Conservation (phyloP, 768 basidiomycete species). For the Pleurotus tuber-regium region DNA sequence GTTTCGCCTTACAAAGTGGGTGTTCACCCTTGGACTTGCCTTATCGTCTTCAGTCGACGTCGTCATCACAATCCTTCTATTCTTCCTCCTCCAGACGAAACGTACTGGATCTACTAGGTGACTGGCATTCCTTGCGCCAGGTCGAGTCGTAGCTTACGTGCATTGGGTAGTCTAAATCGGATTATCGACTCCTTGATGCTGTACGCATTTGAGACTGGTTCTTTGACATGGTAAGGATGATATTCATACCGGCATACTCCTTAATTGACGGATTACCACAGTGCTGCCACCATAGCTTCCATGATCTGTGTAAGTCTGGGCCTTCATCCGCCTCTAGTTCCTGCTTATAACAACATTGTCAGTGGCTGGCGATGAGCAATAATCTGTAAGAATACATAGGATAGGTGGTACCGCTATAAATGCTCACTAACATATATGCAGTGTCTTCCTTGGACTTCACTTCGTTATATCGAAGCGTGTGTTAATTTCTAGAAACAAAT, state of each 20-base stretch:
- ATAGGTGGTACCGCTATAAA: background rate
- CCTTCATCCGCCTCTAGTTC: background rate
- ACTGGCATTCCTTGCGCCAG: background rate
- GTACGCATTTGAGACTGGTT: slow-evolving; percentile 41
- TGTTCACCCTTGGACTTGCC: slow-evolving; percentile 41
- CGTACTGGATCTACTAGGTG: slow-evolving; percentile 29
- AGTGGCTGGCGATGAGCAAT: background rate
- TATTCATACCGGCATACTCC: background rate
- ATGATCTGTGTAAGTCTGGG: slow-evolving; percentile 35
- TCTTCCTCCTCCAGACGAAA: slow-evolving; percentile 30
- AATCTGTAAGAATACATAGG: too few species aligned
- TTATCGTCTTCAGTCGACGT: slow-evolving; percentile 40
- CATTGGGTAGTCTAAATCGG: slow-evolving; percentile 33
- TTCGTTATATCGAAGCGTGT: slow-evolving; percentile 39
- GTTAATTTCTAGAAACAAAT: slow-evolving; percentile 8
- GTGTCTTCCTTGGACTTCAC: slow-evolving; percentile 40
- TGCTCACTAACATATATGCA: slow-evolving; percentile 30
- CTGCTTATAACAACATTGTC: background rate
- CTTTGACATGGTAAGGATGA: slow-evolving; percentile 37
- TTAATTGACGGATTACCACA: slow-evolving; percentile 11
- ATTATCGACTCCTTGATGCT: slow-evolving; percentile 33
- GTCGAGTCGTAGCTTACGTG: background rate
- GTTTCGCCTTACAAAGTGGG: too few species aligned
- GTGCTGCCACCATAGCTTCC: slow-evolving; percentile 34
- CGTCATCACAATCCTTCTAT: slow-evolving; percentile 33